Conservation (phyloP, 768 basidiomycete genomes). For the Kwoniella sp. region DNA sequence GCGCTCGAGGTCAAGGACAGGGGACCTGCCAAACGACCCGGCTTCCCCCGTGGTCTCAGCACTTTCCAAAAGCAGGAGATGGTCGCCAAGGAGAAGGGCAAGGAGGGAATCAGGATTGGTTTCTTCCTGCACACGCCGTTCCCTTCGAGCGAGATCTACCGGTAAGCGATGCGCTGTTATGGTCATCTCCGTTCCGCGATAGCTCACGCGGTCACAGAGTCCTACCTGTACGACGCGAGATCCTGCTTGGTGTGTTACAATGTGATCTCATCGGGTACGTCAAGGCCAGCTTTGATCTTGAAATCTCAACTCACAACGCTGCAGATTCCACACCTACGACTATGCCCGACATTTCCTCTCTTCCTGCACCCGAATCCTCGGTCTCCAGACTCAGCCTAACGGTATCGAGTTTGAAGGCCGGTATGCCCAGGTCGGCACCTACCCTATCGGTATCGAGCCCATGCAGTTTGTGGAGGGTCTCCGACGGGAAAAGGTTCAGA, state of each 20-base stretch:
- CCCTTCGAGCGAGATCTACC: conserved; percentile 94
- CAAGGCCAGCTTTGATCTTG: neutral
- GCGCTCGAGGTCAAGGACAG: conserved; percentile 52
- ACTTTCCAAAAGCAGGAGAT: conserved; percentile 44
- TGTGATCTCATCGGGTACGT: conserved; percentile 82
- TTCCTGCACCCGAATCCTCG: conserved; percentile 92
- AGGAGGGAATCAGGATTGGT: conserved; percentile 74
- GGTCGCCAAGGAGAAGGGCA: conserved; percentile 46
- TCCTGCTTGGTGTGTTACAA: conserved; percentile 89
- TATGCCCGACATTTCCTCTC: conserved; percentile 99
- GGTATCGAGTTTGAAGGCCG: conserved; percentile 94
- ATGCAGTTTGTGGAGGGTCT: conserved; percentile 85
- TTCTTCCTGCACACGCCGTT: conserved; percentile 99
- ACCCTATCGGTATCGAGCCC: conserved; percentile 98
- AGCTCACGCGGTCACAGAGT: conserved; percentile 58
- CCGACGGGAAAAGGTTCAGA: conserved; percentile 70
- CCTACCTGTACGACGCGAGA: conserved; percentile 92
- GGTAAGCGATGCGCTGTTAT: conserved; percentile 55
- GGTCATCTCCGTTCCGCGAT: neutral
- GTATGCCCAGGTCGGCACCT: conserved; percentile 93
- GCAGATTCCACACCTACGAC: conserved; percentile 91
- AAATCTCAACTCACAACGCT: neutral
- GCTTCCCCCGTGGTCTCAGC: conserved; percentile 22
- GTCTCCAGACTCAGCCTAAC: conserved; percentile 93
- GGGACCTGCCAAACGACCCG: conserved; percentile 15